Evolutionary conservation across 805 yeast species (phyloP).

Genomic region (Wickerhamomyces tratensis): DNA sequence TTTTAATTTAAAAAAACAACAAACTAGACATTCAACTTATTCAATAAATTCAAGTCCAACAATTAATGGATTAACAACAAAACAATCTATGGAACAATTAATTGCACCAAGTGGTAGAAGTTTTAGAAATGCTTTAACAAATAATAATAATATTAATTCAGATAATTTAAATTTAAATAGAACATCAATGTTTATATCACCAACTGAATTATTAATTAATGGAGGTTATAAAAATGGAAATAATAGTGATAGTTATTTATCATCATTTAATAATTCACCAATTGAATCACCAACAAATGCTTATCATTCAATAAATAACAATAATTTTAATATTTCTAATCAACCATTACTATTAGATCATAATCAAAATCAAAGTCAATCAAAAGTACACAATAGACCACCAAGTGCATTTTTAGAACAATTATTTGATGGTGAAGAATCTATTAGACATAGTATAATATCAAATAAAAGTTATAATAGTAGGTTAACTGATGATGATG

Average conservation of each 20-base stretch:
- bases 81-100: slow-evolving; percentile 10
- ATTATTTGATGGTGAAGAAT: slow-evolving; percentile 24
- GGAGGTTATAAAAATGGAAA: slow-evolving; percentile 6
- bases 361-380: not conserved
- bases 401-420: slow-evolving; percentile 42
- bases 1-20: slow-evolving; percentile 9
- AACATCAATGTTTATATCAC: slow-evolving; percentile 42
- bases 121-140: slow-evolving; percentile 13
- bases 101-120: slow-evolving; percentile 12
- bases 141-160: slow-evolving; percentile 1
- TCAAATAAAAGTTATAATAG: not conserved
- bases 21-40: slow-evolving; percentile 18
- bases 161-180: slow-evolving; percentile 15
- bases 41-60: slow-evolving; percentile 22
- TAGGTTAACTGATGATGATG: too few species aligned
- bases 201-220: slow-evolving; percentile 31
- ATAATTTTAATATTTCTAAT: not conserved
- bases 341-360: not conserved
- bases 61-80: slow-evolving; percentile 13
- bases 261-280: slow-evolving; percentile 9
- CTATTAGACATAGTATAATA: not conserved
- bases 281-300: slow-evolving; percentile 15
- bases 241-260: slow-evolving; percentile 5
- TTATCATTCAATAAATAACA: not conserved
- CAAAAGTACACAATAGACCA: slow-evolving; percentile 25